Conservation (phyloP, 495 filamentous ascomycete species). For the Cenococcum geophilum region DNA sequence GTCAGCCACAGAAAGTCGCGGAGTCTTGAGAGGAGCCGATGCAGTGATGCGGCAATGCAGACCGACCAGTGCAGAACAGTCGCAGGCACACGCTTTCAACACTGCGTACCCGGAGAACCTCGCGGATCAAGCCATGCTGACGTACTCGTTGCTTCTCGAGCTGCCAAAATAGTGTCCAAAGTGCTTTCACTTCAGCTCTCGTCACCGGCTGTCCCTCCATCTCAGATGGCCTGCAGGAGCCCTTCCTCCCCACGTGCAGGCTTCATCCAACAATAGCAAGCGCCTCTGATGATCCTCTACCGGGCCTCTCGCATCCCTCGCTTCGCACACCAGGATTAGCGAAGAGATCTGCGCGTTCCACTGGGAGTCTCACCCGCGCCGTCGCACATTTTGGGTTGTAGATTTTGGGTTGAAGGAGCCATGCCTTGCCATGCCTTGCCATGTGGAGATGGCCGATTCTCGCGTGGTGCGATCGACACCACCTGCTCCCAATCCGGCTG, state of each 20-base stretch:
- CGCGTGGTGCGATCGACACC: too few relatives aligned
- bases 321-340: background rate
- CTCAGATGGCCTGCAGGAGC: too few relatives aligned
- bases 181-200: background rate
- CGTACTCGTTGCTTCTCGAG: background rate
- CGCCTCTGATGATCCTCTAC: background rate
- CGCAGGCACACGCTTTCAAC: too few relatives aligned
- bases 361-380: background rate
- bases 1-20: background rate
- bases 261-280: background rate
- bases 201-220: background rate
- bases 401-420: background rate
- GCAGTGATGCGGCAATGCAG: background rate
- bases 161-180: background rate
- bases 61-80: background rate
- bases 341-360: background rate
- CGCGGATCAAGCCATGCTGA: background rate
- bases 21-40: background rate
- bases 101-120: background rate
- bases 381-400: background rate
- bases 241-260: background rate
- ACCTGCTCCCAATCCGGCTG: too few relatives aligned
- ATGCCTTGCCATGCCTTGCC: background rate
- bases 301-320: background rate
- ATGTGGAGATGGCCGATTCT: too few relatives aligned